Evolutionary conservation across 352 stramenopile genomes (phyloP), one percentile per base, ranked within the genome.

Genomic region (Pythium inflatum): DNA sequence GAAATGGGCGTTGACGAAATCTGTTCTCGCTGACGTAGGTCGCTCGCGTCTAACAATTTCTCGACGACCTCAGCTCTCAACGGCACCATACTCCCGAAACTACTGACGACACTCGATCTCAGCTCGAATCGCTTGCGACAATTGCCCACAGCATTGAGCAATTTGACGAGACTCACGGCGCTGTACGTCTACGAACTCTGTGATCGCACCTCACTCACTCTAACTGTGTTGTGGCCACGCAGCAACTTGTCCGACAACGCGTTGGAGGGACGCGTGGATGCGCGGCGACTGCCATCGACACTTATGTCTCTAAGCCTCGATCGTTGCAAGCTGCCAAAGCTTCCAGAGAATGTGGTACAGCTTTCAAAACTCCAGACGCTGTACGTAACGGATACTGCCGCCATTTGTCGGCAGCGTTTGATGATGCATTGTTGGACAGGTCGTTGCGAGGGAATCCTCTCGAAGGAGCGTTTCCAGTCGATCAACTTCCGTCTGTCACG

Each of bases 171-270:
- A 5, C 40, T 64, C 3, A 9, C 41, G 11, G 20, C 13, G 7
- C 16, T 64, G 56, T 61, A 50, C 53, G 31, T 60, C 5, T 13
- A 50, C 12, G n/a, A 6, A 33, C 46, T 33, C 27, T 43, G 30
- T 20, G 18, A 38, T 43, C 50, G 9, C 25, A 18, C 24, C 40
- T 46, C 6, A 11, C 48, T 55, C 46, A 34, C 24, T 34, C 24
- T 3, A 18, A 12, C 2, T 36, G 46, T 36, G 3, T 30, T 13
- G 20, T 33, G 24, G 22, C 20, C 3, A 58, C 16, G 18, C 22
- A 62, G 55, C 18, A 28, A 64, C 9, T 30, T 64, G 2, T 64
- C 56, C 20, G 56, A 41, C 11, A 64, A 64, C 30, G 20, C 3
- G 16, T 55, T 64, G 22, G 16, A 43, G 3, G 20, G 9, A 18